Evolutionary conservation across 495 filamentous ascomycete species (phyloP), one percentile per base, ranked within the genome.

Genomic region (Achaetomiella virescens): DNA sequence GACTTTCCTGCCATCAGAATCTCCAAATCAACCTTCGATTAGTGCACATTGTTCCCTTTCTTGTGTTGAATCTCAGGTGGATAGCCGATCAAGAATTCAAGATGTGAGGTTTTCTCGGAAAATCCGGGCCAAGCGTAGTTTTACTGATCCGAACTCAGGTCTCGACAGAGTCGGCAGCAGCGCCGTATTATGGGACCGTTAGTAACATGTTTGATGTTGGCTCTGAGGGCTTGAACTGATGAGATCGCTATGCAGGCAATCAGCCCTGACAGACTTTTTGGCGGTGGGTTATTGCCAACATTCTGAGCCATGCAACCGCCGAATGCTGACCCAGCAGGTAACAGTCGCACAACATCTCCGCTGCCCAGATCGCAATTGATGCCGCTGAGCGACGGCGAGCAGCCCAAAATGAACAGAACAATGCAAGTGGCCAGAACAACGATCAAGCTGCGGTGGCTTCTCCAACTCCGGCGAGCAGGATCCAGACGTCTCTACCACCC

Each of bases 321-420:
- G 22, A 17, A n/a, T 52, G 17, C 18, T 53, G 5, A 49, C 47
- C 41, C 27, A 49, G 31, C n/a, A 2, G 8, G 9, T 5, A n/a
- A 18, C 59, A 89, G 82, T 85, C 89, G 11, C 86, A 96, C 67
- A 93, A 93, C 59, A 95, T 95, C 65, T 91, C 88, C n/a, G 90
- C 89, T 6, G 73, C 76, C 27, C 84, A 89, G 57, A 95, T 95
- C 59, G 78, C 81, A 37, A 70, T 81, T 52, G 83, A 90, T 55
- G 85, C 72, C 6, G 57, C 73, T 12, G 69, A 67, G 21, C 69
- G 77, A 79, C 73, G 81, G 74, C 70, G 70, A 48, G 73, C 76
- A 41, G 75, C 77, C 6, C 10, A 36, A n/a, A 25, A 43, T 25
- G 65, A 69, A 22, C 69, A 71, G 18, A 59, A 29, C 24, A 36